Evolutionary conservation across 805 yeast species (phyloP).

Genomic region (Allodekkera sacchari): DNA sequence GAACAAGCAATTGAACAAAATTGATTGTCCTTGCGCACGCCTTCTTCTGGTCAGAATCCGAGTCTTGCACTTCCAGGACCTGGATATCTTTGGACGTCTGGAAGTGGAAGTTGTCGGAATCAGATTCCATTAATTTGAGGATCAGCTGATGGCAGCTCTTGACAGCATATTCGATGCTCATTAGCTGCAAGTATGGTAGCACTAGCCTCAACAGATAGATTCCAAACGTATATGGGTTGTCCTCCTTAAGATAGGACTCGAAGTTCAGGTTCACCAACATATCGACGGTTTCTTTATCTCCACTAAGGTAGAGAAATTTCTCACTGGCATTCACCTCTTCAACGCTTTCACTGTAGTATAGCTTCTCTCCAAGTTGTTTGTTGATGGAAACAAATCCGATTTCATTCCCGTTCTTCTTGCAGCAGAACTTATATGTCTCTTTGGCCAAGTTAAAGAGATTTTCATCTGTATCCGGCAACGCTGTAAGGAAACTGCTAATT

Average conservation of each 20-base stretch:
- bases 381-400: conserved; percentile 75
- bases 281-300: conserved; percentile 14
- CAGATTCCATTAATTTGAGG: conserved; percentile 17
- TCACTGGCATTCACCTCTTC: conserved; percentile 21
- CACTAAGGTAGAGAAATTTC: conserved; percentile 18
- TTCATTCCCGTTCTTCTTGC: conserved; percentile 35
- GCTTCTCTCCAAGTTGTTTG: conserved; percentile 61
- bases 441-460: conserved; percentile 60
- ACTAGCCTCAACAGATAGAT: conserved; percentile 44
- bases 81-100: conserved; percentile 15
- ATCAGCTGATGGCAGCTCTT: conserved; percentile 32
- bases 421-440: conserved; percentile 62
- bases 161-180: conserved; percentile 56
- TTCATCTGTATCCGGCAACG: conserved; percentile 44
- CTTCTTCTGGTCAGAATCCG: conserved; percentile 6
- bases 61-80: conserved; percentile 25
- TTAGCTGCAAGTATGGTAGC: conserved; percentile 63
- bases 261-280: conserved; percentile 28
- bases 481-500: conserved; percentile 32
- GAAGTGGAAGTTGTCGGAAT: conserved; percentile 10
- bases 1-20: conserved; percentile 59
- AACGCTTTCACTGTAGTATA: conserved; percentile 29
- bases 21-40: conserved; percentile 43
- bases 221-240: conserved; percentile 18
- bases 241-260: conserved; percentile 27